These are phyloP conservation scores for Iris pallida DNA, from an alignment of 116 monocot species.

Conservation along the genomic window DNA sequence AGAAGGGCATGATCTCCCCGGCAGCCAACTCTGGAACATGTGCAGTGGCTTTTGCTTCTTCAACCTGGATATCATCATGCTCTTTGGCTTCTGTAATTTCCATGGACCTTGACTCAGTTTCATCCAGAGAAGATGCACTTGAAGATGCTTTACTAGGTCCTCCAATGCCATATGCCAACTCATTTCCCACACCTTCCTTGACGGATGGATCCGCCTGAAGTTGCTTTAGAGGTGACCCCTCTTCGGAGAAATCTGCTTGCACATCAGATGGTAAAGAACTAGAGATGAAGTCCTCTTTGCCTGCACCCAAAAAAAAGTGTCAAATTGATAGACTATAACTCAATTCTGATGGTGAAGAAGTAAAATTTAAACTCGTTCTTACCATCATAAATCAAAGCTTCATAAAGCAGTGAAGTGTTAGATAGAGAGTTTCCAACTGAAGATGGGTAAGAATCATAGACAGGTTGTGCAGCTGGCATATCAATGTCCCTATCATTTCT, in stretches of 20 bases:
- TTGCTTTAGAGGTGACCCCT: slow-evolving; percentile 14
- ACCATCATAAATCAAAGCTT: slow-evolving; percentile 25
- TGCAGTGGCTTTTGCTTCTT: background rate
- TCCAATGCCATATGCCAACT: slow-evolving; percentile 12
- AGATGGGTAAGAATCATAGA: slow-evolving; percentile 46
- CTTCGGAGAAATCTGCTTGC: slow-evolving; percentile 7
- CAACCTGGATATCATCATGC: background rate
- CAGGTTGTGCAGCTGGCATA: slow-evolving; percentile 17
- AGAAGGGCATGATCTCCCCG: background rate
- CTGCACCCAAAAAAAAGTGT: slow-evolving; percentile 15
- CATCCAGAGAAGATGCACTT: slow-evolving; percentile 6
- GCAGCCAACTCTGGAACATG: background rate
- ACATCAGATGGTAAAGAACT: background rate
- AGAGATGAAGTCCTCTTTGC: slow-evolving; percentile 1
- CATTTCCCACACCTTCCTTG: slow-evolving; percentile 9
- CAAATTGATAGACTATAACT: background rate
- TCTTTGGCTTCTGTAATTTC: background rate
- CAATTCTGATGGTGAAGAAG: background rate
- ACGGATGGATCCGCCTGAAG: background rate
- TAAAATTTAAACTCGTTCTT: background rate
- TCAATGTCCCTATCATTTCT: slow-evolving; percentile 1
- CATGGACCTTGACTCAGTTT: slow-evolving; percentile 9
- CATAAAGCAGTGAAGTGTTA: slow-evolving; percentile 17
- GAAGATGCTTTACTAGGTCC: slow-evolving; percentile 2
- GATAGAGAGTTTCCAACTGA: slow-evolving; percentile 26